Conservation (phyloP, 2,329 filamentous ascomycete genomes). For the Rhinocladiella similis region DNA sequence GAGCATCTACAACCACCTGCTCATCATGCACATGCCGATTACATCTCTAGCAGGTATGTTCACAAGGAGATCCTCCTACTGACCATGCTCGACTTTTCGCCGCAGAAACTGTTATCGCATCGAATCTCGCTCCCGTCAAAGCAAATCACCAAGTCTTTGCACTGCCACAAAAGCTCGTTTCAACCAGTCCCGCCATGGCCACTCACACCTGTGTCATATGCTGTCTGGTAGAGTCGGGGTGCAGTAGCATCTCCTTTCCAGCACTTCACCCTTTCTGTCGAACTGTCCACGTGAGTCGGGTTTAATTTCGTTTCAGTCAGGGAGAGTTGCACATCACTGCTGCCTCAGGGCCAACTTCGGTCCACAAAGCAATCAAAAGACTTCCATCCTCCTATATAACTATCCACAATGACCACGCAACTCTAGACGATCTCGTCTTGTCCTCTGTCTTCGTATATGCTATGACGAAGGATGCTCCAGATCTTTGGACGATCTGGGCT, state of each 20-base stretch:
- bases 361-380: neutral
- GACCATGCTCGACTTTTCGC: no score
- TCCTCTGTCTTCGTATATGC: neutral
- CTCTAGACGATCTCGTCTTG: neutral
- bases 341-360: neutral
- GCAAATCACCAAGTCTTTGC: conserved; percentile 14
- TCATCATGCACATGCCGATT: no score
- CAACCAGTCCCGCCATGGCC: conserved; percentile 2
- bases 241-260: no score
- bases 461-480: neutral
- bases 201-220: neutral
- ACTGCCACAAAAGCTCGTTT: conserved; percentile 20
- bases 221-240: neutral
- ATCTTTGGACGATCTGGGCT: neutral
- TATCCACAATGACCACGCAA: neutral
- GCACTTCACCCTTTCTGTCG: no score
- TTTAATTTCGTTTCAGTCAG: neutral
- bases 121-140: conserved; percentile 1
- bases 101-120: neutral
- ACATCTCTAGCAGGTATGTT: no score
- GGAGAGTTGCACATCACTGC: neutral
- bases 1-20: no score
- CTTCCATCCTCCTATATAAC: neutral
- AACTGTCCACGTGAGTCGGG: neutral
- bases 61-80: no score